Conservation (phyloP, 108 stramenopile species). For the Fistulifera pelliculosa region DNA sequence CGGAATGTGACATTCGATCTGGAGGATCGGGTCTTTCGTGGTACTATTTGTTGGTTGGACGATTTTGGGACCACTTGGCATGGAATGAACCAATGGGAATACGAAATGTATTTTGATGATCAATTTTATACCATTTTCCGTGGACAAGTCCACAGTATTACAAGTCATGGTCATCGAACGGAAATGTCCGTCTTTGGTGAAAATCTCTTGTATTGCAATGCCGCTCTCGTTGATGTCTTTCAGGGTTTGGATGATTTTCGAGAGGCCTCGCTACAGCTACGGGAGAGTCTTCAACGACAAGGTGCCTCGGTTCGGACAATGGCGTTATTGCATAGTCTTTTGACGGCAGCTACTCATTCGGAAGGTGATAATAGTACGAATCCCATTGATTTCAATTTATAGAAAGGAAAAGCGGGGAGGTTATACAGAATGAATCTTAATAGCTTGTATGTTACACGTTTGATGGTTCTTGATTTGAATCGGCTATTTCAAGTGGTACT, state of each 20-base stretch:
- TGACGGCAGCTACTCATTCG: constrained; percentile 3
- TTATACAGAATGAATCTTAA: no score
- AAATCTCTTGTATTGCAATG: constrained; percentile 33
- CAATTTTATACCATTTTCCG: constrained; percentile 35
- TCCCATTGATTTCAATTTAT: background rate
- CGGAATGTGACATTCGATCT: constrained; percentile 35
- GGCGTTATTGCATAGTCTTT: constrained; percentile 9
- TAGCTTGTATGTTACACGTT: no score
- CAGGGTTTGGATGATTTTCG: background rate
- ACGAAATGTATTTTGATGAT: constrained; percentile 60
- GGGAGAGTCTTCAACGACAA: constrained; percentile 2
- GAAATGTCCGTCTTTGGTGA: constrained; percentile 36
- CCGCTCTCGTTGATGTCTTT: constrained; percentile 7
- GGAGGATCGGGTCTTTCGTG: constrained; percentile 37
- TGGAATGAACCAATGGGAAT: constrained; percentile 39
- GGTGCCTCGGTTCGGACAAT: constrained; percentile 14
- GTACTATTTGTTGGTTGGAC: constrained; percentile 52
- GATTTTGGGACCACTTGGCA: constrained; percentile 61
- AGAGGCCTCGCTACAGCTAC: background rate
- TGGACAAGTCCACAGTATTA: constrained; percentile 36
- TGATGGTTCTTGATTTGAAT: no score
- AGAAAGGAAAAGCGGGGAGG: no score
- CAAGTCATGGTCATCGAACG: background rate
- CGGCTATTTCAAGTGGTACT: no score
- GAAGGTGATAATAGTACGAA: constrained; percentile 4